Percentiles rank a stretch among this genome's conserved stretches.
phyloP scores from a whole-genome alignment of 2,329 filamentous ascomycete genomes.

The Fusarium torulosum region DNA sequence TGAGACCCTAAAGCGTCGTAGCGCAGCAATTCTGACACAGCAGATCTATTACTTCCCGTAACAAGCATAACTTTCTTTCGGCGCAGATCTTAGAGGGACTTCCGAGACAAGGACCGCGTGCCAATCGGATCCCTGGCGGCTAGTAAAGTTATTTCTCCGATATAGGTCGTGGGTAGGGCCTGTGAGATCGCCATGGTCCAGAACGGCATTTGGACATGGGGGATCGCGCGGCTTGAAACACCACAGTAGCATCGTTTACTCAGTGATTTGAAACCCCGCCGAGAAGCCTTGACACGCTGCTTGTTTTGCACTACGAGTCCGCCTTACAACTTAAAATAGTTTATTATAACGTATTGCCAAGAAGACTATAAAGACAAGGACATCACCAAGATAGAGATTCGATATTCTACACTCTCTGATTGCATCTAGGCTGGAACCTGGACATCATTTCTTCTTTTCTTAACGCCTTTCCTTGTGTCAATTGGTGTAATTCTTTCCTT shows the following conservation, averaged over 20 bases:
- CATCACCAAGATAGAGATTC: not conserved
- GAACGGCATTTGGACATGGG: not conserved
- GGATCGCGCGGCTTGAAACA: conserved; percentile 17
- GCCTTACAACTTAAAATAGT: conserved; percentile 33
- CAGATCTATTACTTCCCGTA: conserved; percentile 14
- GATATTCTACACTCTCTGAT: conserved; percentile 23
- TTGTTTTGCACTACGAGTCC: conserved; percentile 11
- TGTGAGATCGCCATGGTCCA: not conserved
- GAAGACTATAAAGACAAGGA: not conserved
- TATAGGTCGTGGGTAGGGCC: not conserved
- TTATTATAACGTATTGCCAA: conserved; percentile 30
- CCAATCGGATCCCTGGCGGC: not conserved
- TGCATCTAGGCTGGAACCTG: conserved; percentile 34
- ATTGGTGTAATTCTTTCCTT: conserved; percentile 3
- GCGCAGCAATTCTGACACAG: not conserved
- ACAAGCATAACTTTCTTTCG: conserved; percentile 13
- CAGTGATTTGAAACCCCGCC: conserved; percentile 12
- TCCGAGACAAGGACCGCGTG: not conserved
- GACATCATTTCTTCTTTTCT: conserved; percentile 18
- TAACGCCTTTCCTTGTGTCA: conserved; percentile 17
- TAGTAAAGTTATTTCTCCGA: not conserved
- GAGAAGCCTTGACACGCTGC: conserved; percentile 8
- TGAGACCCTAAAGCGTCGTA: not conserved
- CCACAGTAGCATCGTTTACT: not conserved
- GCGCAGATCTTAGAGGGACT: conserved; percentile 1